A percentile compares a stretch with the other conserved stretches of the same genome.
phyloP scores from a whole-genome alignment of 805 yeast genomes.

The Myxozyma vanderwaltii region DNA sequence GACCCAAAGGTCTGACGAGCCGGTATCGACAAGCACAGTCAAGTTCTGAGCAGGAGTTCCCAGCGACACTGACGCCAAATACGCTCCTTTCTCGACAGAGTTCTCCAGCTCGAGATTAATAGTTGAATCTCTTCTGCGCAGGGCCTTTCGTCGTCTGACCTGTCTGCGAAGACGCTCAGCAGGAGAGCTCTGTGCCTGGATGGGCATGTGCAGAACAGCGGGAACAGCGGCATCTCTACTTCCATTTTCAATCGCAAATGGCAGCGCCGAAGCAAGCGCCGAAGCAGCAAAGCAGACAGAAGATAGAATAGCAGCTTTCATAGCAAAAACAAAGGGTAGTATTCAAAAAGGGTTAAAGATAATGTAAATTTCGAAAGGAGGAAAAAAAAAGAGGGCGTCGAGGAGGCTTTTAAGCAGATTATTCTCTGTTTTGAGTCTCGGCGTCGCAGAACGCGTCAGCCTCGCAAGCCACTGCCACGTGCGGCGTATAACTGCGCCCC shows the following conservation, averaged over 20 bases:
- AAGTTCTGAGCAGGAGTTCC: constrained; percentile 62
- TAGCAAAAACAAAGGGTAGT: too few relatives aligned
- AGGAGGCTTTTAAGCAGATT: background rate
- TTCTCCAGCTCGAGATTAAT: constrained; percentile 35
- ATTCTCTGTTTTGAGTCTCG: background rate
- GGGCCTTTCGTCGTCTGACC: constrained; percentile 4
- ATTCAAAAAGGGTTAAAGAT: background rate
- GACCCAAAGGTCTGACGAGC: constrained; percentile 75
- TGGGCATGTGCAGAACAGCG: constrained; percentile 11
- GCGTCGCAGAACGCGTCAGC: background rate
- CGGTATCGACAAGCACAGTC: constrained; percentile 66
- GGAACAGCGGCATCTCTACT: background rate
- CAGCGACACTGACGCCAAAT: constrained; percentile 42
- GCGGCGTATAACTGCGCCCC: too few relatives aligned
- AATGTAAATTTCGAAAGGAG: background rate
- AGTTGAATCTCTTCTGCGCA: constrained; percentile 22
- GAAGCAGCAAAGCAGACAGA: background rate
- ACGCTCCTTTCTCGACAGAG: constrained; percentile 35
- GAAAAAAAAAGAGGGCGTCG: background rate
- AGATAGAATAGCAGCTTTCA: constrained; percentile 1
- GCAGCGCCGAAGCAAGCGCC: too few relatives aligned
- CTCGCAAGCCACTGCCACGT: background rate
- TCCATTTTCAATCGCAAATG: too few relatives aligned
- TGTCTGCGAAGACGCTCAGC: constrained; percentile 13
- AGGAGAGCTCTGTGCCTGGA: constrained; percentile 5